Conservation (phyloP, 2,329 filamentous ascomycete species). For the Taxawa tesnikishii region DNA sequence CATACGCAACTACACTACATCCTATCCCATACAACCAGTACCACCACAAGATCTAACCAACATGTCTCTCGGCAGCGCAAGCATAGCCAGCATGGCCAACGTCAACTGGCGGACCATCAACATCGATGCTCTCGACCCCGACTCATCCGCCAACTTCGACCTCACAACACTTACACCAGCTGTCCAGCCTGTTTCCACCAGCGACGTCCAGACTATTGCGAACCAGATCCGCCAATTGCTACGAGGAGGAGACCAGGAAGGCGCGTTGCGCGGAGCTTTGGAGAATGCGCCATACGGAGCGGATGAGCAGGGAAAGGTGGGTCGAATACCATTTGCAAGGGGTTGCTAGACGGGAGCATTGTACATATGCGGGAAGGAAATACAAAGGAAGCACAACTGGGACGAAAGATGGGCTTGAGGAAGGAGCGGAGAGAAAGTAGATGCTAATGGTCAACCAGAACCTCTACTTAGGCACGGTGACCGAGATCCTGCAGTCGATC, state of each 20-base stretch:
- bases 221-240: conserved; percentile 79
- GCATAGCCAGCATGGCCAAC: no score
- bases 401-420: no score
- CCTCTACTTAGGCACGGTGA: conserved; percentile 72
- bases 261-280: conserved; percentile 69
- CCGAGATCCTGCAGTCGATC: conserved; percentile 91
- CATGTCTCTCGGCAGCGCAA: no score
- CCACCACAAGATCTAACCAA: no score
- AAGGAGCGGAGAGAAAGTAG: no score
- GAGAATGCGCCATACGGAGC: conserved; percentile 68
- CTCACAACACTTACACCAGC: conserved; percentile 69
- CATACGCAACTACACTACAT: no score
- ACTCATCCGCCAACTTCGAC: conserved; percentile 87
- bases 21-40: no score
- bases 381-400: no score
- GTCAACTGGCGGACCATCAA: conserved; percentile 79
- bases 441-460: conserved; percentile 59
- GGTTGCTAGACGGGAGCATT: no score
- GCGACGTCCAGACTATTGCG: conserved; percentile 65
- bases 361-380: no score
- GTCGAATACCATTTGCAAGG: conserved; percentile 10
- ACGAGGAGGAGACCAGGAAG: conserved; percentile 75
- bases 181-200: conserved; percentile 59
- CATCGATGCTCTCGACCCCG: conserved; percentile 81
- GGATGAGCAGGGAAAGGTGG: conserved; percentile 40